A percentile compares a stretch with the other conserved stretches of the same genome.
Evolutionary conservation across 164 flowering plant genomes (phyloP).

Genomic region (Piper betle): DNA sequence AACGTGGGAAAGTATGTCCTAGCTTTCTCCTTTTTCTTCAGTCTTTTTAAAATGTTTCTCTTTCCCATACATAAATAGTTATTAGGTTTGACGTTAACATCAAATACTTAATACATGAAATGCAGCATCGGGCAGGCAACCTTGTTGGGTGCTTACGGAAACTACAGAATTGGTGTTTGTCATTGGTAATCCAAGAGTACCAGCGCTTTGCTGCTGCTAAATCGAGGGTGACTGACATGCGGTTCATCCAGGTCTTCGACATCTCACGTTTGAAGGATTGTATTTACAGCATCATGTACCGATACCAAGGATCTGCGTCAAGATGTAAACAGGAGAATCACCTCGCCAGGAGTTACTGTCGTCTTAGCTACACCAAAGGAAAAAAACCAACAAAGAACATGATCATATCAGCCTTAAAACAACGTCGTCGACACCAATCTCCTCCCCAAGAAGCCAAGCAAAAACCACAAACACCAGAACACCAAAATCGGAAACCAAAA

Average conservation of each 20-base stretch:
- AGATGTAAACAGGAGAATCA: slow-evolving; percentile 19
- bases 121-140: slow-evolving; percentile 78
- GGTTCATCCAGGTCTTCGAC: slow-evolving; percentile 53
- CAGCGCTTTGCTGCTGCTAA: slow-evolving; percentile 56
- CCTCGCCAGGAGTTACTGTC: slow-evolving; percentile 35
- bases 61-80: neutral
- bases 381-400: neutral
- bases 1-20: slow-evolving; percentile 56
- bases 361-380: slow-evolving; percentile 12
- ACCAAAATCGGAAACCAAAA: too few relatives aligned
- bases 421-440: neutral
- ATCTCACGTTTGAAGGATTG: slow-evolving; percentile 35
- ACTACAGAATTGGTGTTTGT: slow-evolving; percentile 69
- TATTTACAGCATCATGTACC: slow-evolving; percentile 48
- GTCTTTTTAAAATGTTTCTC: neutral
- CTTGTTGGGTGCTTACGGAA: slow-evolving; percentile 79
- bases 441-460: neutral
- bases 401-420: neutral
- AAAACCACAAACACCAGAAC: too few relatives aligned
- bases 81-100: neutral
- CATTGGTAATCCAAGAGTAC: slow-evolving; percentile 65
- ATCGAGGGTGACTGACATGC: slow-evolving; percentile 46
- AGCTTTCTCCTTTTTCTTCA: too few relatives aligned
- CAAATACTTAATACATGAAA: neutral
- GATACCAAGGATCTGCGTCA: slow-evolving; percentile 33